A percentile compares a stretch with the other conserved stretches of the same genome.
Evolutionary conservation across 106 monocot species (phyloP).

Genomic region (Phalaenopsis aphrodite): DNA sequence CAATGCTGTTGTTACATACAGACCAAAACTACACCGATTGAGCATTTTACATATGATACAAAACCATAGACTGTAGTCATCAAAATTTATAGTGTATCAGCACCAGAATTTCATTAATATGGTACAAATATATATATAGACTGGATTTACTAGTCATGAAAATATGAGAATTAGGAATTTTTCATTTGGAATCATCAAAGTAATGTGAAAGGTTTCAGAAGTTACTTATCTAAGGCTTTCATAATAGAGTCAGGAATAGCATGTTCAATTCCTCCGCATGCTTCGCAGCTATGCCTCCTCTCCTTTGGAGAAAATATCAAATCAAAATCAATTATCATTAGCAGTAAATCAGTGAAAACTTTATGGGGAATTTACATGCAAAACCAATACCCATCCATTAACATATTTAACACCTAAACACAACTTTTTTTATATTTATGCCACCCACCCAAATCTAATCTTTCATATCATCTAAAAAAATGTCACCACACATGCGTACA

Average conservation of each 20-base stretch:
- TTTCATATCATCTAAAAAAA: too few species aligned
- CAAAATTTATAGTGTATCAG: neutral
- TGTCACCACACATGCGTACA: too few species aligned
- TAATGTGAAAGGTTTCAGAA: neutral
- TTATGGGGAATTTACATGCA: too few species aligned
- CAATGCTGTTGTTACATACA: too few species aligned
- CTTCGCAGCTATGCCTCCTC: conserved; percentile 44
- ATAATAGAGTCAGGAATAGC: neutral
- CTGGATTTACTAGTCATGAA: neutral
- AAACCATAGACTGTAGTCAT: neutral
- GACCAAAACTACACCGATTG: too few species aligned
- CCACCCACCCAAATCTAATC: too few species aligned
- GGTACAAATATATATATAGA: neutral
- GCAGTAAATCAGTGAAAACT: too few species aligned
- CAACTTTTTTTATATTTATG: too few species aligned
- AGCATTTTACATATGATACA: neutral
- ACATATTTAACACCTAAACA: too few species aligned
- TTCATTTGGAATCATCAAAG: neutral
- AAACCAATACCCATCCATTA: too few species aligned
- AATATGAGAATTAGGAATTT: neutral
- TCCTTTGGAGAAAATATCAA: conserved; percentile 18
- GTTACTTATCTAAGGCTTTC: neutral
- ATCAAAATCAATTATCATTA: too few species aligned
- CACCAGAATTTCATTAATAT: neutral
- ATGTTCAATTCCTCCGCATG: conserved; percentile 55